phyloP scores from a whole-genome alignment of 805 yeast species.

The Suhomyces xylopsoci region DNA sequence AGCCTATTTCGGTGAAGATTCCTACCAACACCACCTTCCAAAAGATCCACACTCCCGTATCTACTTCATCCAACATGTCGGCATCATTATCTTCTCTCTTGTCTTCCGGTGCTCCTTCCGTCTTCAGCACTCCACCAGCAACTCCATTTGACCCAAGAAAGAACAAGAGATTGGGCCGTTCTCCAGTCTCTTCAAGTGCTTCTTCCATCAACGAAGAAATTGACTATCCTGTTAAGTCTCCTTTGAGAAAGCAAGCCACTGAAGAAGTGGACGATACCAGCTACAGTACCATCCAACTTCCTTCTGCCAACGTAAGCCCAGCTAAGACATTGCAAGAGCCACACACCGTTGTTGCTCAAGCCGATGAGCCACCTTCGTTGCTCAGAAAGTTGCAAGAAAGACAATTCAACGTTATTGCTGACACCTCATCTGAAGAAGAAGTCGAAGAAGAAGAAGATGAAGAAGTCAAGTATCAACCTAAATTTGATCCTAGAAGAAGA shows the following conservation, averaged over 20 bases:
- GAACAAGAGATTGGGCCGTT: conserved; percentile 12
- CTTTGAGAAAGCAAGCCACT: conserved; percentile 8
- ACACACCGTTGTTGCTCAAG: conserved; percentile 6
- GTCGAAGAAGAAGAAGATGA: conserved; percentile 4
- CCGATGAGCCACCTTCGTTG: conserved; percentile 8
- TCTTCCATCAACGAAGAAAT: conserved; percentile 9
- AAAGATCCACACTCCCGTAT: conserved; percentile 7
- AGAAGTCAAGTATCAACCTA: conserved; percentile 1
- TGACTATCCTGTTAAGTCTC: conserved; percentile 12
- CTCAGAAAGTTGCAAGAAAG: conserved; percentile 9
- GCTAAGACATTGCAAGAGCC: conserved; percentile 5
- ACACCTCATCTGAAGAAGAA: conserved; percentile 11
- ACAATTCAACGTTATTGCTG: conserved; percentile 7
- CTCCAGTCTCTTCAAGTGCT: conserved; percentile 12
- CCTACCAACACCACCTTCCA: conserved; percentile 12
- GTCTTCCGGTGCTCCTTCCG: background rate
- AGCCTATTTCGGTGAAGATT: conserved; percentile 22
- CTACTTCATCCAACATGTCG: conserved; percentile 10
- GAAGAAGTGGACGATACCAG: conserved; percentile 12
- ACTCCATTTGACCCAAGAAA: conserved; percentile 23
- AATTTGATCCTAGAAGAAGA: conserved; percentile 17
- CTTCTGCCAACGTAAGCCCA: conserved; percentile 3
- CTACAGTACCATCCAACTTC: conserved; percentile 17
- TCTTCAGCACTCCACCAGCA: conserved; percentile 10
- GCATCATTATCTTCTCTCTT: conserved; percentile 11